A percentile compares a stretch with the other conserved stretches of the same genome.
phyloP scores from a whole-genome alignment of 2,329 filamentous ascomycete species.

The Aspergillus unguis region DNA sequence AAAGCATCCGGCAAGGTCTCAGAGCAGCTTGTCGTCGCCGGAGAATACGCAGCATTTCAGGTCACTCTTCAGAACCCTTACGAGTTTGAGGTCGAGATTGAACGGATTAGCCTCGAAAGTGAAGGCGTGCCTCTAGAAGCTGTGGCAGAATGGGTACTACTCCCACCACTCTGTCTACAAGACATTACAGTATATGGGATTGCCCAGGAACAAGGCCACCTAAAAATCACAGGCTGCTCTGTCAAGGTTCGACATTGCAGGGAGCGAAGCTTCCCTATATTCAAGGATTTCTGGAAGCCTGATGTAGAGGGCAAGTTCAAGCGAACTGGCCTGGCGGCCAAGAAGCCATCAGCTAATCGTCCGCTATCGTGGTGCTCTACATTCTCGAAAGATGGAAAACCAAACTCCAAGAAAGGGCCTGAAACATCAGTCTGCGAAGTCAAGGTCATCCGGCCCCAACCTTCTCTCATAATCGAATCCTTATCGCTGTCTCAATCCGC shows the following conservation, averaged over 20 bases:
- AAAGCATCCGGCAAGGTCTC: slow-evolving; percentile 58
- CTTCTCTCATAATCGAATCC: slow-evolving; percentile 69
- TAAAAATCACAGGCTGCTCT: slow-evolving; percentile 73
- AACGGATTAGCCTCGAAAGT: slow-evolving; percentile 71
- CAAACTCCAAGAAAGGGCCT: slow-evolving; percentile 31
- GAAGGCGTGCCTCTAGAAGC: slow-evolving; percentile 71
- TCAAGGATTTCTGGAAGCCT: slow-evolving; percentile 71
- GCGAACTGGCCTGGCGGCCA: slow-evolving; percentile 62
- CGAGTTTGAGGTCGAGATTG: slow-evolving; percentile 86
- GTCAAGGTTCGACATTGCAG: slow-evolving; percentile 79
- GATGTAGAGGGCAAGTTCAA: slow-evolving; percentile 72
- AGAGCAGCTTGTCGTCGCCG: slow-evolving; percentile 71
- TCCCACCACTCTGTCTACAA: slow-evolving; percentile 82
- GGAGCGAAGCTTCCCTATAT: slow-evolving; percentile 79
- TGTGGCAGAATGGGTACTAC: slow-evolving; percentile 59
- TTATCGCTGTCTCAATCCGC: slow-evolving; percentile 78
- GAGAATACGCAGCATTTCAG: slow-evolving; percentile 72
- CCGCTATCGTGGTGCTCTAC: slow-evolving; percentile 45
- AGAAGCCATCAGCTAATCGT: slow-evolving; percentile 50
- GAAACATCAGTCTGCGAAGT: slow-evolving; percentile 49
- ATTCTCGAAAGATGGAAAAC: slow-evolving; percentile 35
- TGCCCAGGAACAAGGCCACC: slow-evolving; percentile 62
- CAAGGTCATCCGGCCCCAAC: slow-evolving; percentile 76
- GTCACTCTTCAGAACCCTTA: slow-evolving; percentile 91
- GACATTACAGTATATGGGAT: slow-evolving; percentile 68